Evolutionary conservation across 345 rosid genomes (phyloP), one percentile per base, ranked within the genome.

Genomic region (Hibiscus mutabilis): DNA sequence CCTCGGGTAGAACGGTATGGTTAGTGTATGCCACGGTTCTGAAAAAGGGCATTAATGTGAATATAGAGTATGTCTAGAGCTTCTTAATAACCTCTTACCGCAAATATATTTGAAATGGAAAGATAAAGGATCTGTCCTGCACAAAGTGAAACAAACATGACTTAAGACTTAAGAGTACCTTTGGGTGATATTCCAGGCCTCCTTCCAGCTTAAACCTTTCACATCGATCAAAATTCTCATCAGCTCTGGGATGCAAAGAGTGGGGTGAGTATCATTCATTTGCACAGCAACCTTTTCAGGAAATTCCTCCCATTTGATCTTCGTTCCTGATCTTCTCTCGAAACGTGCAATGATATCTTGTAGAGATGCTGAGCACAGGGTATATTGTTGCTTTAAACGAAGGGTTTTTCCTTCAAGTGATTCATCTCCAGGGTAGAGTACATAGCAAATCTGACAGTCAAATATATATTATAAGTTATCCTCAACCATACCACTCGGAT

Each of bases 1-100:
- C 96, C 83, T 90, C 96, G 13, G 96, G 96, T 74, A 90, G 76
- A 62, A 90, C 93, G 60, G 96, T 90, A 71, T 90, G 96, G 82
- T 90, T 90, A 61, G 96, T 90, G 81, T 90, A 90, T 49, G 96
- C 96, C 82, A 85, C 81, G 76, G 96, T 90, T 77, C 96, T 90
- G 65, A 24, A 49, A 75, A 69, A 18, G 70, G 67, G 37, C 35
- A 47, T 51, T 72, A 72, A 55, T 66, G 46, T 42, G 46, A 42
- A 42, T 42, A 42, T 42, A 42, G 14, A 42, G 46, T 42, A 42
- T 42, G 46, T 3, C 46, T 67, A 47, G 10, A 49, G 22, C 25
- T 67, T 47, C 58, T 27, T 22, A 25, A 47, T 27, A 67, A 47
- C 40, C 40, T 27, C 70, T 65, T 42, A 6, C 40, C 16, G n/a